Base-by-base conservation (phyloP, 257 asterid species). In the Lantana camara region DNA sequence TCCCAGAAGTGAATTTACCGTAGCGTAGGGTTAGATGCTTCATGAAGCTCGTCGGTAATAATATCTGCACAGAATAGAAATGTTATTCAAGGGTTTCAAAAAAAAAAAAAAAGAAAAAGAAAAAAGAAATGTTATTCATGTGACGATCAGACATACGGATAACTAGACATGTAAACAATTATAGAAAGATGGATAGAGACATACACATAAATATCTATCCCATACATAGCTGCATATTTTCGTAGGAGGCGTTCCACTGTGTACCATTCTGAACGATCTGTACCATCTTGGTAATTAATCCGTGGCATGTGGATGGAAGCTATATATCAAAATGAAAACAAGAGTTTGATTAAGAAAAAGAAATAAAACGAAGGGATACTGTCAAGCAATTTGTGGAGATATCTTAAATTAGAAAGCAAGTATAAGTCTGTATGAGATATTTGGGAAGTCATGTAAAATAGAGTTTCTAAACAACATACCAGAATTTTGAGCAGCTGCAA, bases 281-380 rank as follows among this genome's bases (percentile, higher is more conserved):
- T 74, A 27, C 80, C 80, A 44, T 74, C 86, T 69, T 82, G 98
- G 77, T 82, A 89, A 51, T 94, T 91, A 46, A 93, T 87, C 62
- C 97, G 79, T 53, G 97, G 97, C 96, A 87, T 87, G 82, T 93
- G 97, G 69, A 89, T 82, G 46, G 98, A 89, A 80, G 95, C 98
- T 89, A 75, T 44, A n/a, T n/a, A n/a, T n/a, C n/a, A 63, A 56
- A 69, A 27, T 45, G 23, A 53, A 16, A 72, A 32, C 34, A 8
- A 47, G 6, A 49, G 20, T 12, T 15, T 60, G 40, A 41, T 12
- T 46, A 23, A 5, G 27, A 35, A 7, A 35, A 35, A 10, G 30
- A 48, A 19, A 14, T 40, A 46, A 47, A 52, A 23, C 20, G 32
- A n/a, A 23, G 46, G 15, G 13, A 14, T 23, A 35, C 23, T 48